These are phyloP conservation scores for Colletotrichum cuscutae DNA, from an alignment of 2,329 filamentous ascomycete species.

Conservation along the genomic window DNA sequence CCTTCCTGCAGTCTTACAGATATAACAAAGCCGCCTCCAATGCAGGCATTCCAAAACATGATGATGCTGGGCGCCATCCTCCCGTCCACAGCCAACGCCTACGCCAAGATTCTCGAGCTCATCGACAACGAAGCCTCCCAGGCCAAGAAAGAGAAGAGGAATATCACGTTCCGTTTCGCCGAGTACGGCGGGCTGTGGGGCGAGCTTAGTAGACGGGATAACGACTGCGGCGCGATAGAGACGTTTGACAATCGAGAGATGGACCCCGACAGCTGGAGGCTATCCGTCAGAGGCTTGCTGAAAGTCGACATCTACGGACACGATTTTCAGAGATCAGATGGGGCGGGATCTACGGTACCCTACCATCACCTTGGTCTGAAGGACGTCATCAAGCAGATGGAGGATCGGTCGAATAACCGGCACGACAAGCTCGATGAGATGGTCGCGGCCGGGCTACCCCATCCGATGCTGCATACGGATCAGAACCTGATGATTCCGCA, in stretches of 20 bases:
- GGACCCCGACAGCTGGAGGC: constrained; percentile 64
- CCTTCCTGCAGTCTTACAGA: constrained; percentile 56
- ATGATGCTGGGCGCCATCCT: constrained; percentile 69
- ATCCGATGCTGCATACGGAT: constrained; percentile 41
- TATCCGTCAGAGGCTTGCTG: constrained; percentile 63
- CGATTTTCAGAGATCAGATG: constrained; percentile 36
- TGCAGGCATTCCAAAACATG: constrained; percentile 65
- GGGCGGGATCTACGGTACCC: constrained; percentile 7
- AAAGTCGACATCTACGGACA: constrained; percentile 68
- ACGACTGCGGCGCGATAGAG: constrained; percentile 41
- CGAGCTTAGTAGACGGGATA: constrained; percentile 37
- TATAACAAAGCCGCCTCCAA: constrained; percentile 47
- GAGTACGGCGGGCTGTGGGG: constrained; percentile 63
- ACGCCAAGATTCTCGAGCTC: constrained; percentile 63
- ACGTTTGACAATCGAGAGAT: constrained; percentile 56
- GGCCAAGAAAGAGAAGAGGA: constrained; percentile 54
- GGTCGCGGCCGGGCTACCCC: constrained; percentile 49
- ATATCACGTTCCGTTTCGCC: constrained; percentile 56
- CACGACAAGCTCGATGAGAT: constrained; percentile 62
- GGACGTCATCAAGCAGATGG: constrained; percentile 64
- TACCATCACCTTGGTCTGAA: constrained; percentile 58
- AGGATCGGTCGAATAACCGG: constrained; percentile 58
- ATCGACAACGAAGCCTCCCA: constrained; percentile 61
- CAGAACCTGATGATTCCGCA: constrained; percentile 41
- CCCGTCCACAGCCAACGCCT: constrained; percentile 67